Conservation (phyloP, 208 protist genomes). For the Trypanosoma caninum region DNA sequence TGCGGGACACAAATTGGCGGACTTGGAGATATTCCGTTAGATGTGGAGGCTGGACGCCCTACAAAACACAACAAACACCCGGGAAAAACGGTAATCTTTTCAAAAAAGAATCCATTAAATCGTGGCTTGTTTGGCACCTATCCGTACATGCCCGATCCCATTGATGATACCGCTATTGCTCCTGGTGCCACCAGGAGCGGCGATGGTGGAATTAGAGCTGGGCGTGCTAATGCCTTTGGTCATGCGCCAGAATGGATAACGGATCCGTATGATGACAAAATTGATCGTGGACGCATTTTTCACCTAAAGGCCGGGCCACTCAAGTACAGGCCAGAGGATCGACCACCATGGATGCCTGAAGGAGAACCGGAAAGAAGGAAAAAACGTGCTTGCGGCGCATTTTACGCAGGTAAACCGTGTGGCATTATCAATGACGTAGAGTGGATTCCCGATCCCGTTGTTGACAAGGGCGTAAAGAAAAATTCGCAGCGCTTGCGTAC, state of each 20-base stretch:
- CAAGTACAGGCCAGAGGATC: slow-evolving; percentile 36
- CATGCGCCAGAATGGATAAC: slow-evolving; percentile 72
- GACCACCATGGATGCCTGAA: slow-evolving; percentile 81
- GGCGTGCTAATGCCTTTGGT: slow-evolving; percentile 68
- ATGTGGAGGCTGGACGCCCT: slow-evolving; percentile 64
- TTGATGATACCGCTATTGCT: slow-evolving; percentile 16
- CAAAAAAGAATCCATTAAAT: slow-evolving; percentile 72
- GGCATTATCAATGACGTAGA: slow-evolving; percentile 67
- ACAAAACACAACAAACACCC: slow-evolving; percentile 30
- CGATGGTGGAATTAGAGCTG: slow-evolving; percentile 59
- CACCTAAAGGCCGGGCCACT: slow-evolving; percentile 76
- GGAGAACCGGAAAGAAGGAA: slow-evolving; percentile 51
- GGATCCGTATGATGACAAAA: slow-evolving; percentile 76
- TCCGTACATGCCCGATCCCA: slow-evolving; percentile 74
- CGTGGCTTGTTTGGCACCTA: slow-evolving; percentile 78
- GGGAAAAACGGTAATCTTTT: slow-evolving; percentile 51
- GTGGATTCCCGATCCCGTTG: slow-evolving; percentile 86
- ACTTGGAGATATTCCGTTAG: slow-evolving; percentile 51
- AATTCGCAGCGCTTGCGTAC: slow-evolving; percentile 71
- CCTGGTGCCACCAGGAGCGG: slow-evolving; percentile 8
- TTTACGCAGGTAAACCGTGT: slow-evolving; percentile 71
- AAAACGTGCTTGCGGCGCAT: slow-evolving; percentile 54
- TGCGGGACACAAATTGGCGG: slow-evolving; percentile 56
- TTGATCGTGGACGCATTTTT: slow-evolving; percentile 60
- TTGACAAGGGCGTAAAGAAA: slow-evolving; percentile 55